Conservation (phyloP, 805 yeast species). For the Ogataea trehalophila region DNA sequence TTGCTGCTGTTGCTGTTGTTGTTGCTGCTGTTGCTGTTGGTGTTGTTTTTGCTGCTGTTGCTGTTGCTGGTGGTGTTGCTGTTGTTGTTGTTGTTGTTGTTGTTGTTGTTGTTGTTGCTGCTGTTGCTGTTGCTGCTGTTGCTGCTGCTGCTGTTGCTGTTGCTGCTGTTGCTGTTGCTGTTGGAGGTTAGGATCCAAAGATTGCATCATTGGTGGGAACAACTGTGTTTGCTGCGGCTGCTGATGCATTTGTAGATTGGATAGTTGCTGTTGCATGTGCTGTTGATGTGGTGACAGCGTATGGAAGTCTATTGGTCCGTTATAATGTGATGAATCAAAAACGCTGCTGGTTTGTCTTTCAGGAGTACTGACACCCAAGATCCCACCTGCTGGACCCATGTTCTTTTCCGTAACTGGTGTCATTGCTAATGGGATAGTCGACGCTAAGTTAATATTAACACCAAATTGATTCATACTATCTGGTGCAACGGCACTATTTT, state of each 20-base stretch:
- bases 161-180: slow-evolving; percentile 1
- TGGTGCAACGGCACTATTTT: slow-evolving; percentile 7
- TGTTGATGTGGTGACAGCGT: slow-evolving; percentile 7
- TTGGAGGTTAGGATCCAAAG: slow-evolving; percentile 1
- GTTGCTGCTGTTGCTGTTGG: slow-evolving; percentile 1
- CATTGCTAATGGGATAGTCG: slow-evolving; percentile 62
- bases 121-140: slow-evolving; percentile 1
- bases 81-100: slow-evolving; percentile 2
- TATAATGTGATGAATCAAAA: neutral
- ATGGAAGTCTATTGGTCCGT: neutral
- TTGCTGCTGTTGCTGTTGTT: slow-evolving; percentile 1
- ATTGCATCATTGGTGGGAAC: neutral
- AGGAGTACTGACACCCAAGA: slow-evolving; percentile 17
- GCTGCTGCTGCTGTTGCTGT: slow-evolving; percentile 1
- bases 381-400: slow-evolving; percentile 8
- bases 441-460: slow-evolving; percentile 60
- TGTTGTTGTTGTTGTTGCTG: slow-evolving; percentile 3
- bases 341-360: slow-evolving; percentile 9
- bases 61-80: slow-evolving; percentile 1
- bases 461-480: slow-evolving; percentile 34
- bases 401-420: slow-evolving; percentile 70
- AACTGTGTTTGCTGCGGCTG: neutral
- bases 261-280: neutral
- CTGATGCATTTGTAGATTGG: no score
- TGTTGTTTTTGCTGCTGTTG: slow-evolving; percentile 1